Percentiles rank a stretch among this genome's conserved stretches.
Conservation (phyloP, 2,329 filamentous ascomycete genomes). For the Penicillium sp. region DNA sequence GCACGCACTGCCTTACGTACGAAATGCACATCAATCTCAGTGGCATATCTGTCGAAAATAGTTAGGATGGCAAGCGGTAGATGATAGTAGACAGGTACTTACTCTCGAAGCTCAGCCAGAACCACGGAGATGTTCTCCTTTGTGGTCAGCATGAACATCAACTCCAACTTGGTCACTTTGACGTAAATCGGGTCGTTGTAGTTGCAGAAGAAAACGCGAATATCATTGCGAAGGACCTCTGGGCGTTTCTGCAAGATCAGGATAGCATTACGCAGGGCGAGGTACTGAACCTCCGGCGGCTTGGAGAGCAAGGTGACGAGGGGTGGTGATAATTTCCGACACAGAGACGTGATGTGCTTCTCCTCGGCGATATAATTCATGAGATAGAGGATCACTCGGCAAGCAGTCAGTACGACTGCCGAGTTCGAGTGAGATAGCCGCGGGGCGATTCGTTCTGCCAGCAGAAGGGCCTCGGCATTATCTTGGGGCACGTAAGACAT, state of each 20-base stretch:
- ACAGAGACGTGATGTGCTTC: constrained; percentile 81
- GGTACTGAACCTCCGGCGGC: constrained; percentile 96
- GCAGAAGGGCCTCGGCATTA: constrained; percentile 76
- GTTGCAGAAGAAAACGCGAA: constrained; percentile 99
- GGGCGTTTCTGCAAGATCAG: constrained; percentile 90
- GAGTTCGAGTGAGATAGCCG: constrained; percentile 96
- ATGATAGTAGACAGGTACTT: constrained; percentile 25
- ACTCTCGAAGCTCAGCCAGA: constrained; percentile 88
- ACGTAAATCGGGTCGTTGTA: constrained; percentile 99
- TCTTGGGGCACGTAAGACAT: constrained; percentile 98
- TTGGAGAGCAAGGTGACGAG: constrained; percentile 93
- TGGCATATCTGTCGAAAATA: constrained; percentile 63
- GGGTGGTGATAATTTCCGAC: constrained; percentile 89
- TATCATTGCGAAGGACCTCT: constrained; percentile 92
- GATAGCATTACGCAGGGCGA: constrained; percentile 88
- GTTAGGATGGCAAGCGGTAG: constrained; percentile 2
- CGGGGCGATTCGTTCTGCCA: constrained; percentile 93
- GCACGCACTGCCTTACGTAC: constrained; percentile 96
- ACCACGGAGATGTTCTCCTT: constrained; percentile 96
- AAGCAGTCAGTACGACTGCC: constrained; percentile 91
- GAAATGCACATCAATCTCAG: constrained; percentile 98
- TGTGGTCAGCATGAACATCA: constrained; percentile 98
- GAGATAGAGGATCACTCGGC: constrained; percentile 91
- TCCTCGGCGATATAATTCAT: constrained; percentile 98
- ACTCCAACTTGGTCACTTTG: constrained; percentile 96